Evolutionary conservation across 345 rosid species (phyloP), one percentile per base, ranked within the genome.

Genomic region (Murraya paniculata): DNA sequence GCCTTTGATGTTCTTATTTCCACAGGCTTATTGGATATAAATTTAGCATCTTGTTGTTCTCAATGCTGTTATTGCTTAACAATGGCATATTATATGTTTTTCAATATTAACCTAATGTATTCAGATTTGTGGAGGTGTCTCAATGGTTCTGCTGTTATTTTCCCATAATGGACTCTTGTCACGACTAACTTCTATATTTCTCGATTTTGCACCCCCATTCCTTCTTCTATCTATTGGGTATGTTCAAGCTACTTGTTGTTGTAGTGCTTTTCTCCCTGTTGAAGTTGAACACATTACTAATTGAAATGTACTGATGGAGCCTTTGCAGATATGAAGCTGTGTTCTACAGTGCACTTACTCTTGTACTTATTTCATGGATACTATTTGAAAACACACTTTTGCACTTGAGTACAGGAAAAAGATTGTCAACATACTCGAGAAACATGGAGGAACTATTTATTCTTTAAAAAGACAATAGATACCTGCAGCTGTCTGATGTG

Each of bases 211-310:
- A 14, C 98, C 98, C 19, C 77, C 93, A 10, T 95, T 95, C 80
- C 95, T 95, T 77, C 97, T 95, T 55, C 86, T 95, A 50, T 95
- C 98, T 71, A 95, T 95, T 74, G 98, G 98, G 98, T 93, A 88
- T 69, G 78, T 57, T 68, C 75, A 38, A 24, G 35, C 60, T 74
- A 38, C 8, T 68, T 31, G 25, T 76, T 9, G 28, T 9, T 9
- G 45, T 78, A 28, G 57, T 61, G 6, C n/a, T 33, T 62, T 65
- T 4, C 50, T 55, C 72, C 71, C 31, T 48, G 24, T 69, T 64
- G 72, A 77, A 50, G 50, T 45, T 45, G 50, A 45, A 45, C 13
- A 14, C 50, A 13, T 16, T 45, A 10, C 18, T 45, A 13, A 45
- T 45, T 3, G 11, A 45, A 45, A 45, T 3, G 18, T 13, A n/a